These are phyloP conservation scores for Olyra latifolia DNA, from an alignment of 176 grass and related monocot genomes.

Conservation along the genomic window DNA sequence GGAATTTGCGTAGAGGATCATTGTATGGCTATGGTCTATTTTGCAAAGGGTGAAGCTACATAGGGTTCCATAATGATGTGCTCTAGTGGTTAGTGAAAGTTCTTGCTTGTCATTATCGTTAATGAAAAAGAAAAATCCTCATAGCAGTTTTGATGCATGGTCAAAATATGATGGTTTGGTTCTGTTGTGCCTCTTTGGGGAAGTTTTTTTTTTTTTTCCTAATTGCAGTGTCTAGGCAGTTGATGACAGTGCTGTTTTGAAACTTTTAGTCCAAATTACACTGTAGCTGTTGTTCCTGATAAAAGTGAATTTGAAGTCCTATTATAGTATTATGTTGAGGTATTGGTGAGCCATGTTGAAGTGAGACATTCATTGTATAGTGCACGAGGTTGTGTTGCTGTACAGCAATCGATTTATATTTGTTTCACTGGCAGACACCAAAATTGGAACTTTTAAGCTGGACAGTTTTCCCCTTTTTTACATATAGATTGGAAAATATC, in stretches of 20 bases:
- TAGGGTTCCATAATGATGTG: background rate
- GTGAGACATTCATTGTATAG: background rate
- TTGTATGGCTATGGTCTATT: background rate
- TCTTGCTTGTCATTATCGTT: background rate
- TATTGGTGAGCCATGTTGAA: background rate
- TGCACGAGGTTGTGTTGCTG: background rate
- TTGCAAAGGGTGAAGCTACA: background rate
- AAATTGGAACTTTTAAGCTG: background rate
- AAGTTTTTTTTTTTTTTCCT: background rate
- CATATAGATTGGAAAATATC: background rate
- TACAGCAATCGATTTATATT: background rate
- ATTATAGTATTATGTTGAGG: background rate
- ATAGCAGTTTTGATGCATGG: background rate
- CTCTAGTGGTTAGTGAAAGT: background rate
- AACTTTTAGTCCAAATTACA: background rate
- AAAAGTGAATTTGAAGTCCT: background rate
- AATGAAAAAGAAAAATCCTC: background rate
- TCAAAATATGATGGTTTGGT: constrained; percentile 10
- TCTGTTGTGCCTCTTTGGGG: background rate
- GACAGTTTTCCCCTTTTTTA: background rate
- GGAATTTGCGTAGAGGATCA: background rate
- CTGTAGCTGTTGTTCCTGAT: background rate
- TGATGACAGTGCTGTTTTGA: background rate
- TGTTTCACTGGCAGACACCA: background rate
- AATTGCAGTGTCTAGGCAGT: background rate